Percentiles rank a stretch among this genome's conserved stretches.
Evolutionary conservation across 441 rosid species (phyloP).

Genomic region (Bocquillonia castaneifolia): DNA sequence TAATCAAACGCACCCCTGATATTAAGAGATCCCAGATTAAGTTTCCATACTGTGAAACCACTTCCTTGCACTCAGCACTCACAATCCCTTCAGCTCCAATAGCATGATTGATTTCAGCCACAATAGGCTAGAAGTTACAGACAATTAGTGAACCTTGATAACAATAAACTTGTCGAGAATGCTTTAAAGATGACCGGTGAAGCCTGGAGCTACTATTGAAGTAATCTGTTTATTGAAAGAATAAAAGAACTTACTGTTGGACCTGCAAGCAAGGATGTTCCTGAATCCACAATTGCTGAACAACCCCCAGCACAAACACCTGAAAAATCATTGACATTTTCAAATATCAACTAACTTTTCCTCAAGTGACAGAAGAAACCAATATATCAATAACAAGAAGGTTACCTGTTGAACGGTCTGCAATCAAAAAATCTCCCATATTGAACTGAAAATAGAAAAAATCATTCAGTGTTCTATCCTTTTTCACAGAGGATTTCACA

Average conservation of each 20-base stretch:
- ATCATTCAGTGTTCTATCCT: slow-evolving; percentile 10
- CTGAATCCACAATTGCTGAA: slow-evolving; percentile 75
- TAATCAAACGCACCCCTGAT: slow-evolving; percentile 44
- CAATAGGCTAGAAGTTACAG: slow-evolving; percentile 41
- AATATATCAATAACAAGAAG: slow-evolving; percentile 8
- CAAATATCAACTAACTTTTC: background rate
- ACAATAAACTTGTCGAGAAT: background rate
- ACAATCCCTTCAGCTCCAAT: slow-evolving; percentile 71
- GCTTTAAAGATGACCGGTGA: background rate
- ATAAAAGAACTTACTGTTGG: slow-evolving; percentile 49
- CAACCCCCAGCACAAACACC: slow-evolving; percentile 63
- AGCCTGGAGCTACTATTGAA: slow-evolving; percentile 3
- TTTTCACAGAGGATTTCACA: background rate
- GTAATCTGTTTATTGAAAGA: background rate
- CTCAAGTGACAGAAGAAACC: background rate
- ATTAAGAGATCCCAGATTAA: slow-evolving; percentile 64
- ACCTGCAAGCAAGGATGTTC: slow-evolving; percentile 74
- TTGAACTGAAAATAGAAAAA: slow-evolving; percentile 45
- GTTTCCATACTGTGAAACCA: slow-evolving; percentile 65
- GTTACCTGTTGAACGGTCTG: slow-evolving; percentile 53
- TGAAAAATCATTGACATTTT: slow-evolving; percentile 15
- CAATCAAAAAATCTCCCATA: slow-evolving; percentile 64
- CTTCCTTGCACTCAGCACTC: slow-evolving; percentile 60
- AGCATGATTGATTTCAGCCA: slow-evolving; percentile 72
- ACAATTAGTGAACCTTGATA: slow-evolving; percentile 10